These are phyloP conservation scores for Vickermania spadyakhi DNA, from an alignment of 208 protist species.

Conservation along the genomic window DNA sequence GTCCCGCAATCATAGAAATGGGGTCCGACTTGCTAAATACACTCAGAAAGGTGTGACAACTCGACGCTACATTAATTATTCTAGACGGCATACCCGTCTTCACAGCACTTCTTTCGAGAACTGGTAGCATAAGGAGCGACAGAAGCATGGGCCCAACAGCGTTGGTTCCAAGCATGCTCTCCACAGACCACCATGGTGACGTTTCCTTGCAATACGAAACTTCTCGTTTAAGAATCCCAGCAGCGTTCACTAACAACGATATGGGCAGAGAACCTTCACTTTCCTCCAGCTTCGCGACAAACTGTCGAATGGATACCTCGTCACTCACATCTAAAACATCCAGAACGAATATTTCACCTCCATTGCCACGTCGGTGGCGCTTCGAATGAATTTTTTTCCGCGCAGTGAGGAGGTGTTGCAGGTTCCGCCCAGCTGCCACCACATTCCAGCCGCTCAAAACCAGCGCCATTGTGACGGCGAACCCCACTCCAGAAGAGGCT, in stretches of 20 bases:
- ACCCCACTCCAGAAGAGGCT: slow-evolving; percentile 71
- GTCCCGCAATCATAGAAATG: slow-evolving; percentile 47
- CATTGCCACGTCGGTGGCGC: not conserved
- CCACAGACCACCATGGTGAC: slow-evolving; percentile 25
- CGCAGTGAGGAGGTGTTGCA: slow-evolving; percentile 40
- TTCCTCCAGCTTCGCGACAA: slow-evolving; percentile 22
- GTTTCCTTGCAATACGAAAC: slow-evolving; percentile 4
- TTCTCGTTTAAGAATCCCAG: slow-evolving; percentile 56
- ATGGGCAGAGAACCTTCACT: slow-evolving; percentile 36
- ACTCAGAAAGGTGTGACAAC: slow-evolving; percentile 79
- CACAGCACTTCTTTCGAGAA: slow-evolving; percentile 50
- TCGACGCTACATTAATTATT: slow-evolving; percentile 80
- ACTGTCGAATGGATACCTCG: slow-evolving; percentile 58
- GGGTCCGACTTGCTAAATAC: slow-evolving; percentile 12
- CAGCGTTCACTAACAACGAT: slow-evolving; percentile 65
- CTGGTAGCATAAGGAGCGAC: slow-evolving; percentile 58
- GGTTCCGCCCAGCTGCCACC: slow-evolving; percentile 50
- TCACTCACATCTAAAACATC: slow-evolving; percentile 57
- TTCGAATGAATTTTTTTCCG: slow-evolving; percentile 11
- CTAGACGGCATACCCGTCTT: slow-evolving; percentile 48
- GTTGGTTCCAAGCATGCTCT: slow-evolving; percentile 78
- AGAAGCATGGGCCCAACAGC: slow-evolving; percentile 71
- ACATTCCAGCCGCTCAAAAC: slow-evolving; percentile 68
- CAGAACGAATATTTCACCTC: slow-evolving; percentile 34
- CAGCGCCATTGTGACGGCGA: slow-evolving; percentile 54